These are phyloP conservation scores for Fusarium secorum DNA, from an alignment of 2,329 filamentous ascomycete genomes.

Conservation along the genomic window DNA sequence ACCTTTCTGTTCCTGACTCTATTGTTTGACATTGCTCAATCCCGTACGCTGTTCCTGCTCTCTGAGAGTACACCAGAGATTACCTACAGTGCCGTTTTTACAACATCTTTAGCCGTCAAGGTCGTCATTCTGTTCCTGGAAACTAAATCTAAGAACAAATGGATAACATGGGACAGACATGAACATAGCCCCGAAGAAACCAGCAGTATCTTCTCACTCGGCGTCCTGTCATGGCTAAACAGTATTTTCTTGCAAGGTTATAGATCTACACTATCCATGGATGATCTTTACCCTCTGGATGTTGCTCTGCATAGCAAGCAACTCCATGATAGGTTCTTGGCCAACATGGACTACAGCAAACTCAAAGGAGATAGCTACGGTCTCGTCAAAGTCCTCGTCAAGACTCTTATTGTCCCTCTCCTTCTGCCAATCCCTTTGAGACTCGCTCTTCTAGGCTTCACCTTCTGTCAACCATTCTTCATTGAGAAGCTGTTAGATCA, in stretches of 20 bases:
- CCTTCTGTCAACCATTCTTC: background rate
- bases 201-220: slow-evolving; percentile 44
- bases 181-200: slow-evolving; percentile 51
- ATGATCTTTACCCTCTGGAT: slow-evolving; percentile 49
- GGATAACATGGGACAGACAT: slow-evolving; percentile 46
- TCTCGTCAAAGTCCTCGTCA: background rate
- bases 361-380: background rate
- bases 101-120: slow-evolving; percentile 47
- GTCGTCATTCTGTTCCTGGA: slow-evolving; percentile 48
- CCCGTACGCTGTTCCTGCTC: slow-evolving; percentile 53
- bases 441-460: background rate
- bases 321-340: slow-evolving; percentile 25
- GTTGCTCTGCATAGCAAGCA: slow-evolving; percentile 13
- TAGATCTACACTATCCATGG: slow-evolving; percentile 41
- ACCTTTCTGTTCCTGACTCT: slow-evolving; percentile 52
- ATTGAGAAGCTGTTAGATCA: background rate
- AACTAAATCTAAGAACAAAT: slow-evolving; percentile 48
- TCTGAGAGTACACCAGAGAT: slow-evolving; percentile 17
- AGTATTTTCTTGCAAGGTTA: slow-evolving; percentile 49
- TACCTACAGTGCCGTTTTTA: slow-evolving; percentile 45
- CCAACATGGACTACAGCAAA: slow-evolving; percentile 30
- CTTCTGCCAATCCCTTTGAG: background rate
- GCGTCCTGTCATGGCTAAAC: slow-evolving; percentile 48
- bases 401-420: background rate
- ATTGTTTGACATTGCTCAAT: slow-evolving; percentile 53